phyloP scores from a whole-genome alignment of 2,329 filamentous ascomycete genomes.

The Elsinoe fawcettii region DNA sequence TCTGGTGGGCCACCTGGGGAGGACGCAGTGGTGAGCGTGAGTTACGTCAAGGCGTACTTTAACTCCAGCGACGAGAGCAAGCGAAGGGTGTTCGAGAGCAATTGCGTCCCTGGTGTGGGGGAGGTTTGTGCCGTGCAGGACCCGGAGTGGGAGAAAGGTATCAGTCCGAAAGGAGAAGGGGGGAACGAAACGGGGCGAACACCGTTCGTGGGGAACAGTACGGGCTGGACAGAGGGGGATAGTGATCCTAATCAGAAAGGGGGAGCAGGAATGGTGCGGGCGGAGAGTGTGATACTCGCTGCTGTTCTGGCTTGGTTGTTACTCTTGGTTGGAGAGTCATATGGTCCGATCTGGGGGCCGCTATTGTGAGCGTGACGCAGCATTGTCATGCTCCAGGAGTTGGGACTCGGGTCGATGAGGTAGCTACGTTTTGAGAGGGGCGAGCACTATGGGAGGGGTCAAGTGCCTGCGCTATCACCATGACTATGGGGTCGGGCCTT shows the following conservation, averaged over 20 bases:
- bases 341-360: background rate
- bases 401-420: too few species aligned
- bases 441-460: too few species aligned
- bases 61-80: conserved; percentile 52
- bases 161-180: conserved; percentile 21
- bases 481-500: too few species aligned
- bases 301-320: background rate
- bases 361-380: too few species aligned
- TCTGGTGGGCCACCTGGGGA: conserved; percentile 58
- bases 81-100: conserved; percentile 31
- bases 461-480: too few species aligned
- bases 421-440: too few species aligned
- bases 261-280: background rate
- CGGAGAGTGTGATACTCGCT: background rate
- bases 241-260: conserved; percentile 8
- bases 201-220: conserved; percentile 41
- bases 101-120: background rate
- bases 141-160: conserved; percentile 38
- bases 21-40: conserved; percentile 57
- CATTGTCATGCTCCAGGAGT: too few species aligned
- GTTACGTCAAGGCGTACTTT: conserved; percentile 72
- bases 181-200: conserved; percentile 29
- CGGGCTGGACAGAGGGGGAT: conserved; percentile 6
- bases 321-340: background rate
- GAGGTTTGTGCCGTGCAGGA: conserved; percentile 40